Evolutionary conservation across 495 filamentous ascomycete genomes (phyloP), one percentile per base, ranked within the genome.

Genomic region (Lasiosphaeria hispida): DNA sequence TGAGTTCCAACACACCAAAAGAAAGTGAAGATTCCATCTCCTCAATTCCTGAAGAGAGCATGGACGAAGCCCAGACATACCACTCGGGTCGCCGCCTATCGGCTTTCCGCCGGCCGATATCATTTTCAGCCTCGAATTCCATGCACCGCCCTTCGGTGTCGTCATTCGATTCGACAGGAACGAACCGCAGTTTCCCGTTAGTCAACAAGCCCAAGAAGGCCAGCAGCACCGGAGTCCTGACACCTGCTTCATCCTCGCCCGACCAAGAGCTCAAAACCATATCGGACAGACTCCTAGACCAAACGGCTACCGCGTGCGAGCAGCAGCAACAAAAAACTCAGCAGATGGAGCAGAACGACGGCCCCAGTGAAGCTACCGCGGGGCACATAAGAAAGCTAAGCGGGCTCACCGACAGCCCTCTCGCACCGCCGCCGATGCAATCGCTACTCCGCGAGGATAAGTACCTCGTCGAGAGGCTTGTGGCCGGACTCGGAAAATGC

Each of bases 401-500:
- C 42, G 15, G 69, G 33, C 66, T 81, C 35, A 69, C 70, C 59
- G 54, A 61, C 34, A 33, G 36, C 41, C n/a, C 42, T 49, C n/a
- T 17, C 23, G 45, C 38, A 66, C 70, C 10, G 60, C 53, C 65
- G 6, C 63, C 74, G 34, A 67, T 81, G 61, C 56, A 83, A 70
- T 67, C 80, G 73, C 61, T 90, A 38, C 80, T 82, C 45, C 79
- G 83, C 39, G 85, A 89, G 44, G 89, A 92, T 61, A 85, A 86
- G 60, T 82, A 86, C 55, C 80, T 93, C 11, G 80, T 93, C n/a
- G 88, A 92, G 64, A 75, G 83, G 48, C 73, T 96, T 5, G 85
- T 92, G 9, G 79, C 82, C n/a, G 89, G 85, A 55, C 75, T 96
- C 14, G 84, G 87, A 7, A 81, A 83, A 64, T 83, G 88, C 82